phyloP scores from a whole-genome alignment of 495 filamentous ascomycete species.

The Ascodesmis nigricans region DNA sequence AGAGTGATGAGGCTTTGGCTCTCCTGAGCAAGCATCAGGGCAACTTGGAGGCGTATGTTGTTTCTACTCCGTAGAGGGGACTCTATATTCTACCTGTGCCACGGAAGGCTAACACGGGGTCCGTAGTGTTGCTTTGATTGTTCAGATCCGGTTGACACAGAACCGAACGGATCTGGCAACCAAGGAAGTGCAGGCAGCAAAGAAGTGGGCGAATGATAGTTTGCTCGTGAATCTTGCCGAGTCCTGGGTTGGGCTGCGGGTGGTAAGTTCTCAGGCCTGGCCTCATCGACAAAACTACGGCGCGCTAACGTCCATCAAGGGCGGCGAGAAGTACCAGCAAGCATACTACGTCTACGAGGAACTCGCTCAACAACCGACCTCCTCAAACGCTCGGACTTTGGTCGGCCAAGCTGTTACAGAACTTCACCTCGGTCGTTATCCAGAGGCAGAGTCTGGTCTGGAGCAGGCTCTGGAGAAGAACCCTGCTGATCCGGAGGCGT shows the following conservation, averaged over 20 bases:
- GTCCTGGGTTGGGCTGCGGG: constrained; percentile 74
- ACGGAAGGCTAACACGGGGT: background rate
- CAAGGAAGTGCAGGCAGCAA: constrained; percentile 72
- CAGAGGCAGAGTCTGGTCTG: constrained; percentile 74
- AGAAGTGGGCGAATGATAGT: constrained; percentile 89
- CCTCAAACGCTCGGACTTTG: constrained; percentile 42
- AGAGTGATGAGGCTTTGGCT: constrained; percentile 61
- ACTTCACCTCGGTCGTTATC: constrained; percentile 68
- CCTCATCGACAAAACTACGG: background rate
- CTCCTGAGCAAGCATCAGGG: constrained; percentile 66
- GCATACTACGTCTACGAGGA: constrained; percentile 98
- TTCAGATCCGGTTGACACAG: constrained; percentile 78
- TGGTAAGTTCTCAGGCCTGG: constrained; percentile 34
- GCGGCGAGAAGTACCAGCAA: constrained; percentile 88
- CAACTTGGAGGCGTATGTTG: constrained; percentile 53
- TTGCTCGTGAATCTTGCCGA: constrained; percentile 85
- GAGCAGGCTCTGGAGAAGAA: constrained; percentile 57
- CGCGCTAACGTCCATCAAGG: constrained; percentile 28
- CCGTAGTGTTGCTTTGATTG: constrained; percentile 39
- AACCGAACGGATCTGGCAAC: constrained; percentile 75
- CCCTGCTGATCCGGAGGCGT: constrained; percentile 42
- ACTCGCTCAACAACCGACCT: constrained; percentile 63
- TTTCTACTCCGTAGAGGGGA: background rate
- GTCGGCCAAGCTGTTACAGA: constrained; percentile 81
- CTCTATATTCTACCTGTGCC: background rate